These are phyloP conservation scores for Aspergillus nanangensis DNA, from an alignment of 495 filamentous ascomycete genomes.

Conservation along the genomic window DNA sequence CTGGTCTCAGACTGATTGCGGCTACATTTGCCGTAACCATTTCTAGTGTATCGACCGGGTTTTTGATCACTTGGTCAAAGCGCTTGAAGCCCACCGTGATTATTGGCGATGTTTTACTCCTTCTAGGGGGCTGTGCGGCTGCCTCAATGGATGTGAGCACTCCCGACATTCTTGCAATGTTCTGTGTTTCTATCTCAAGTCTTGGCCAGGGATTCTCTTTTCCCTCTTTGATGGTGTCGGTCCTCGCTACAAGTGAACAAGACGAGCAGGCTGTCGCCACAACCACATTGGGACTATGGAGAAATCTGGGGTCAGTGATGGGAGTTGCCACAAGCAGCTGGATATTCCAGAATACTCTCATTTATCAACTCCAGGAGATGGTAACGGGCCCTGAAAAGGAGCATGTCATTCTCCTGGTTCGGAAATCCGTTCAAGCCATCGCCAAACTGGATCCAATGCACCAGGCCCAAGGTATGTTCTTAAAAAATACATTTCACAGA, in stretches of 20 bases:
- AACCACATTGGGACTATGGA: slow-evolving; percentile 63
- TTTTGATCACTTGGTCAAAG: slow-evolving; percentile 64
- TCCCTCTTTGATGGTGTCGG: slow-evolving; percentile 60
- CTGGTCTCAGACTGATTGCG: slow-evolving; percentile 65
- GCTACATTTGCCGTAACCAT: slow-evolving; percentile 54
- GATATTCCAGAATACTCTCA: slow-evolving; percentile 69
- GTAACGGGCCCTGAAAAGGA: slow-evolving; percentile 53
- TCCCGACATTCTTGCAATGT: slow-evolving; percentile 53
- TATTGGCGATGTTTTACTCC: slow-evolving; percentile 45
- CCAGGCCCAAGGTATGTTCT: slow-evolving; percentile 47
- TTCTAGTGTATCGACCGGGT: slow-evolving; percentile 59
- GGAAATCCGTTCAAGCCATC: slow-evolving; percentile 51
- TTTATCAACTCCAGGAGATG: slow-evolving; percentile 50
- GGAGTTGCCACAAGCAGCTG: slow-evolving; percentile 68
- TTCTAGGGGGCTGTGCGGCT: slow-evolving; percentile 53
- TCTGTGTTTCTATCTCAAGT: slow-evolving; percentile 56
- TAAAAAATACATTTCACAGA: no score
- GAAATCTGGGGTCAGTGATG: slow-evolving; percentile 65
- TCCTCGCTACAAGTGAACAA: slow-evolving; percentile 63
- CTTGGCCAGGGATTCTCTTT: slow-evolving; percentile 63
- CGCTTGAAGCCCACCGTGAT: slow-evolving; percentile 60
- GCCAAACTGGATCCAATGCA: slow-evolving; percentile 43
- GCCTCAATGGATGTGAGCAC: slow-evolving; percentile 48
- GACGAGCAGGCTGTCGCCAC: slow-evolving; percentile 74
- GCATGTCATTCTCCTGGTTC: slow-evolving; percentile 45